Conservation (phyloP, 192 early-diverging fungal species). For the Backusella westeae region DNA sequence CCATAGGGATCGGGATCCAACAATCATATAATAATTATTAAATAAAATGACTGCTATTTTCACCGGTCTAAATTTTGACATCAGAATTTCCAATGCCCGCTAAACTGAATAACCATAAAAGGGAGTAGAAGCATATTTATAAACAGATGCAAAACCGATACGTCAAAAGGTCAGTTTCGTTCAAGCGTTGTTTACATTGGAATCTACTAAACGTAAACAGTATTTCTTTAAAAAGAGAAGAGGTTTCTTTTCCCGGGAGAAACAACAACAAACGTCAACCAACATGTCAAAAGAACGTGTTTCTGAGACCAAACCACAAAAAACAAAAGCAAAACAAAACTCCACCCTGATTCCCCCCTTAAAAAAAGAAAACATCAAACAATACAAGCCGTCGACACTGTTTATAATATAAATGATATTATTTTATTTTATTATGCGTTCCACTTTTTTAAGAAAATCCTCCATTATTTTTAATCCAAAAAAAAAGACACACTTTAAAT, state of each 20-base stretch:
- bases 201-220: neutral
- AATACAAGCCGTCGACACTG: no score
- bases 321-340: no score
- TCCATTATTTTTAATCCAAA: neutral
- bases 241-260: neutral
- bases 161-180: neutral
- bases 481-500: slow-evolving; percentile 21
- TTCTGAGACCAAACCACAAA: neutral
- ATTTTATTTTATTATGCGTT: neutral
- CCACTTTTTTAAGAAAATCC: neutral
- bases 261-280: no score
- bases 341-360: neutral
- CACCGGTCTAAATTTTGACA: no score
- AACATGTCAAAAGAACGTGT: neutral
- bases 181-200: neutral
- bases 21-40: no score
- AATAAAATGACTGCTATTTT: no score
- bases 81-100: neutral
- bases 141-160: no score
- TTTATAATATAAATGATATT: neutral
- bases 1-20: no score
- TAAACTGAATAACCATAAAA: neutral
- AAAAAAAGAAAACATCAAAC: neutral
- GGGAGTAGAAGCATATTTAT: neutral
- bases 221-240: no score